These are phyloP conservation scores for Kodamaea kakaduensis DNA, from an alignment of 805 yeast genomes.

Conservation along the genomic window DNA sequence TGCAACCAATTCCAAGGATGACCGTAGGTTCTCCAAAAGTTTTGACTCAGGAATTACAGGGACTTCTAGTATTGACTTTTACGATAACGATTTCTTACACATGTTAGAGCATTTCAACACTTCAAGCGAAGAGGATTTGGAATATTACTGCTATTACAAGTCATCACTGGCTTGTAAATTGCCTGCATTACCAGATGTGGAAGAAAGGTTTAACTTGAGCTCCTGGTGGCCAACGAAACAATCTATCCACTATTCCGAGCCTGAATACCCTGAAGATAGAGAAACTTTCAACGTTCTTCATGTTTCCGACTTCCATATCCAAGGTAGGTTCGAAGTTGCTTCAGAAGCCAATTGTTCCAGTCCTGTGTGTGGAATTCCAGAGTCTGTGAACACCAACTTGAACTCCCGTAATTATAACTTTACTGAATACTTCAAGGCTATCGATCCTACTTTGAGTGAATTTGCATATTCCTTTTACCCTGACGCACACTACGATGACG, in stretches of 20 bases:
- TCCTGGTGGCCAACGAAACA: constrained; percentile 37
- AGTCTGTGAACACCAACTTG: constrained; percentile 34
- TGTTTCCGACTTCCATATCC: constrained; percentile 62
- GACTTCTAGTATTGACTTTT: constrained; percentile 29
- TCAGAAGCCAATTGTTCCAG: constrained; percentile 55
- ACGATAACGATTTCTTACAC: constrained; percentile 37
- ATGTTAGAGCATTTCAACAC: constrained; percentile 33
- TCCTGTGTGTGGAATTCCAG: constrained; percentile 59
- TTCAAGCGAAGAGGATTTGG: constrained; percentile 34
- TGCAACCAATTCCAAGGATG: constrained; percentile 23
- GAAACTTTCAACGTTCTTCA: constrained; percentile 59
- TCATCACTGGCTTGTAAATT: constrained; percentile 41
- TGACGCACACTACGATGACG: constrained; percentile 26
- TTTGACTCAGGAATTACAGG: constrained; percentile 23
- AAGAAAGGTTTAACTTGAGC: constrained; percentile 30
- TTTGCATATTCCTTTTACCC: constrained; percentile 27
- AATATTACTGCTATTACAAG: constrained; percentile 53
- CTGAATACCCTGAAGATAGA: constrained; percentile 22
- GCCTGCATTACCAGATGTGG: constrained; percentile 51
- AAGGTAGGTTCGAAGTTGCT: constrained; percentile 51
- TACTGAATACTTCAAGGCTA: constrained; percentile 23
- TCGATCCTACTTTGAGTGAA: constrained; percentile 12
- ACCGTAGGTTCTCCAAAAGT: constrained; percentile 8
- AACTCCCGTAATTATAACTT: constrained; percentile 22
- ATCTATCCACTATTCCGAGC: constrained; percentile 22